Base-by-base conservation (phyloP, 2,329 filamentous ascomycete species). In the Elsinoe batatas region DNA sequence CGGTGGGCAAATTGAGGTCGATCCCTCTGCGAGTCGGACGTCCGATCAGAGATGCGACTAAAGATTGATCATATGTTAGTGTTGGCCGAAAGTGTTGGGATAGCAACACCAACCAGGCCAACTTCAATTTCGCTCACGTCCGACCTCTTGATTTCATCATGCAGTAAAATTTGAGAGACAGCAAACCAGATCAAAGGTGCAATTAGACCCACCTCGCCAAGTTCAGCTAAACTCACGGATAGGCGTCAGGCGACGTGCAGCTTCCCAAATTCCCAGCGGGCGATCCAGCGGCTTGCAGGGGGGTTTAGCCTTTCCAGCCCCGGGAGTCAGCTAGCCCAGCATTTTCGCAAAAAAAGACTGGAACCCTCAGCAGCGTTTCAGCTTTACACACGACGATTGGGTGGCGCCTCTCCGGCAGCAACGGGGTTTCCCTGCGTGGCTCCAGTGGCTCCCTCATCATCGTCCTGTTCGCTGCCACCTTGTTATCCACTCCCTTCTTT, bases 401-500 rank as follows among this genome's bases (percentile, higher is more conserved):
- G 47, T 37, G 47, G 47, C 33, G 33, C 18, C 18, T 17, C 26
- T 26, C 10, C 40, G 18, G 18, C 10, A 44, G 18, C 18, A 26
- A 44, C 17, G 30, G 40, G 40, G 17, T 43, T 43, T 43, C 40
- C 22, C 22, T 26, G 22, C 22, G 22, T 26, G 26, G 26, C 7
- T 30, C 7, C 4, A 30, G 26, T 5, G 26, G 4, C 26, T 30
- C 26, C 40, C 26, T 44, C 40, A 44, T 44, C 40, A 44, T 44
- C 40, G 40, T 44, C 18, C 40, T 22, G 18, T 35, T 33, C 47
- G 32, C 47, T 51, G 47, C 47, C 47, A 38, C 32, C 47, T 51
- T 51, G 32, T 38, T 51, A 51, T 51, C 47, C 47, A 51, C 47
- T 51, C 40, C 18, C 30, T 26, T 33, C 30, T 51, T 51, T 51